These are phyloP conservation scores for Dispira simplex DNA, from an alignment of 192 early-diverging fungal species.

Conservation along the genomic window DNA sequence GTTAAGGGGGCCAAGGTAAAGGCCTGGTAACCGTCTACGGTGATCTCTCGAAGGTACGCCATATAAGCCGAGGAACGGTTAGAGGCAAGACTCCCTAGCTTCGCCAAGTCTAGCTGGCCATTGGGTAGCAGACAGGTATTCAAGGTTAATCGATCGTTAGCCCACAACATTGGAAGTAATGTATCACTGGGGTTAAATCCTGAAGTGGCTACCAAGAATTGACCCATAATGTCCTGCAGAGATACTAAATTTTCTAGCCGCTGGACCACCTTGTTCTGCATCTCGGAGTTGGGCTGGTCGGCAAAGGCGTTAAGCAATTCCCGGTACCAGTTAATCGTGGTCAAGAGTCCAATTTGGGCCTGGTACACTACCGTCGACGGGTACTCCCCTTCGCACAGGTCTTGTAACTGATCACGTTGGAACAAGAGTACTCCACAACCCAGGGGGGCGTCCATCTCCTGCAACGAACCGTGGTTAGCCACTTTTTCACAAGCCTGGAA, in stretches of 20 bases:
- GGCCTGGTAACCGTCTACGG: slow-evolving; percentile 1
- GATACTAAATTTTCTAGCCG: slow-evolving; percentile 22
- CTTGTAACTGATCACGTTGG: slow-evolving; percentile 9
- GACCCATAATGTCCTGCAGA: slow-evolving; percentile 11
- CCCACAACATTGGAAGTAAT: background rate
- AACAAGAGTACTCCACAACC: slow-evolving; percentile 36
- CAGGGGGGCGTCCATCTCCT: slow-evolving; percentile 50
- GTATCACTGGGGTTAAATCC: background rate
- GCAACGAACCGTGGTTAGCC: slow-evolving; percentile 28
- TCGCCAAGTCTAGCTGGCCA: background rate
- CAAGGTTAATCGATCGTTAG: no score
- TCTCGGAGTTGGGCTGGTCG: slow-evolving; percentile 18
- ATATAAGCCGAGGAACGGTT: no score
- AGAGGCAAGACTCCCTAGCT: no score
- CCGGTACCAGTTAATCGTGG: slow-evolving; percentile 37
- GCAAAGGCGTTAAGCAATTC: slow-evolving; percentile 54
- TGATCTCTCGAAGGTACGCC: slow-evolving; percentile 3
- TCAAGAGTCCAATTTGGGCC: slow-evolving; percentile 19
- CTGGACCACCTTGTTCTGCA: slow-evolving; percentile 17
- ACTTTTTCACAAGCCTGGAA: slow-evolving; percentile 55
- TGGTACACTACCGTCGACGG: background rate
- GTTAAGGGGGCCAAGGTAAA: background rate
- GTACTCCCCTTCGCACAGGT: no score
- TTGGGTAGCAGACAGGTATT: no score
- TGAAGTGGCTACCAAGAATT: background rate